Base-by-base conservation (phyloP, 148 eudicot genomes). In the Agrostemma githago region DNA sequence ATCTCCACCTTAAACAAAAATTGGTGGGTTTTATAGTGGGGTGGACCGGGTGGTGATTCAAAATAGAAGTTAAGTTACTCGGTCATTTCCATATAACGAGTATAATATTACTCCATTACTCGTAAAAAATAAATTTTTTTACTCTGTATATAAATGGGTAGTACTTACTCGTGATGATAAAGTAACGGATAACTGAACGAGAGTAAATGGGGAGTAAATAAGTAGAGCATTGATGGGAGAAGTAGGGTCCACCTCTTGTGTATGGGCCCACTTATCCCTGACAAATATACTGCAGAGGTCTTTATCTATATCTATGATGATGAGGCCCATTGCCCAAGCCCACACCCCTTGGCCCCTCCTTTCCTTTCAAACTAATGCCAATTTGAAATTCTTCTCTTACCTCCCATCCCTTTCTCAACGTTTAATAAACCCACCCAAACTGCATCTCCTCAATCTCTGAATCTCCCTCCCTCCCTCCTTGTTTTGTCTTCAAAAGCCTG, bases 271-370 rank as follows among this genome's bases (percentile, higher is more conserved):
- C 61, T 17, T 5, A 21, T 51, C 63, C 1, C 80, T 71, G 80
- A 77, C 70, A 66, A 57, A 37, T 6, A 10, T n/a, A 8, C 34
- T 12, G 6, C 46, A 77, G 60, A 62, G 66, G 7, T 66, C 67
- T 57, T 76, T 44, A 9, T 39, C n/a, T 26, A 26, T 26, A 26
- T 26, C 34, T 8, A 60, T 76, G 62, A 76, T 14, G 51, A 60
- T 39, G 19, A 65, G 66, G 76, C 77, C 77, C 82, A 74, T 56
- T 59, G 76, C 77, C 77, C 82, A 74, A 79, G 78, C 71, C 82
- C 77, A 78, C 66, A 72, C 74, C 20, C 11, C 53, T 21, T 0
- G 34, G 34, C 34, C 34, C 34, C 4, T 48, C n/a, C n/a, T n/a
- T n/a, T n/a, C n/a, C n/a, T n/a, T n/a, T 17, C 19, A 26, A 69